Evolutionary conservation across 257 asterid genomes (phyloP).

Genomic region (Nemophila menziesii): DNA sequence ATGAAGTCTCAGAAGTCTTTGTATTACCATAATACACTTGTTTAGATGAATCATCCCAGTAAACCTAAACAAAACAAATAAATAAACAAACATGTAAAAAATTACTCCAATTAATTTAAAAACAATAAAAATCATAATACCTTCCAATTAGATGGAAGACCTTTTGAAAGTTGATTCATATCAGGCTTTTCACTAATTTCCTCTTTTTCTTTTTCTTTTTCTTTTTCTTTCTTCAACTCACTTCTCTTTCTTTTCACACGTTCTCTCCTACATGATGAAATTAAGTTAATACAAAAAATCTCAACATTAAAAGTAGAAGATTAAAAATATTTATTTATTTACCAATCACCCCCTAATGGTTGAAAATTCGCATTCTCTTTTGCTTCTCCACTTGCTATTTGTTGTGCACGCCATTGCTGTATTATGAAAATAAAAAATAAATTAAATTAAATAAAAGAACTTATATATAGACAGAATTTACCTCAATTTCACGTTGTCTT

Average conservation of each 20-base stretch:
- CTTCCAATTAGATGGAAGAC: slow-evolving; percentile 95
- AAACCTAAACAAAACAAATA: slow-evolving; percentile 30
- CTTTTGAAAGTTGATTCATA: slow-evolving; percentile 48
- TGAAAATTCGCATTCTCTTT: slow-evolving; percentile 89
- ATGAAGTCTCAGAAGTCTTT: slow-evolving; percentile 66
- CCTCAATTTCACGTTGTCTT: slow-evolving; percentile 87
- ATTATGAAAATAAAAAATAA: too few species aligned
- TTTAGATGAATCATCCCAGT: slow-evolving; percentile 77
- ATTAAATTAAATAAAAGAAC: slow-evolving; percentile 5
- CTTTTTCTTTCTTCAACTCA: slow-evolving; percentile 37
- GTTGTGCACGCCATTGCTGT: slow-evolving; percentile 90
- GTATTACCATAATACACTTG: slow-evolving; percentile 59
- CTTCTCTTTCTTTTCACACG: slow-evolving; percentile 85
- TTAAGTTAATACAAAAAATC: not conserved
- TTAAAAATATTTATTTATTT: slow-evolving; percentile 35
- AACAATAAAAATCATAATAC: slow-evolving; percentile 20
- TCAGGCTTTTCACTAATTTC: slow-evolving; percentile 39
- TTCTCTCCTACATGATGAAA: slow-evolving; percentile 62
- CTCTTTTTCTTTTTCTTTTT: slow-evolving; percentile 22
- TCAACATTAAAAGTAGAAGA: not conserved
- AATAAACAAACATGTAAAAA: not conserved
- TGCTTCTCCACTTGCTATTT: slow-evolving; percentile 87
- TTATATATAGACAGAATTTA: not conserved
- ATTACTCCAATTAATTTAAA: slow-evolving; percentile 2
- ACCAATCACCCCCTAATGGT: slow-evolving; percentile 99